Evolutionary conservation across 1,139 yeast genomes (phyloP), one percentile per base, ranked within the genome.

Genomic region (Geotrichum cucujoidarum): DNA sequence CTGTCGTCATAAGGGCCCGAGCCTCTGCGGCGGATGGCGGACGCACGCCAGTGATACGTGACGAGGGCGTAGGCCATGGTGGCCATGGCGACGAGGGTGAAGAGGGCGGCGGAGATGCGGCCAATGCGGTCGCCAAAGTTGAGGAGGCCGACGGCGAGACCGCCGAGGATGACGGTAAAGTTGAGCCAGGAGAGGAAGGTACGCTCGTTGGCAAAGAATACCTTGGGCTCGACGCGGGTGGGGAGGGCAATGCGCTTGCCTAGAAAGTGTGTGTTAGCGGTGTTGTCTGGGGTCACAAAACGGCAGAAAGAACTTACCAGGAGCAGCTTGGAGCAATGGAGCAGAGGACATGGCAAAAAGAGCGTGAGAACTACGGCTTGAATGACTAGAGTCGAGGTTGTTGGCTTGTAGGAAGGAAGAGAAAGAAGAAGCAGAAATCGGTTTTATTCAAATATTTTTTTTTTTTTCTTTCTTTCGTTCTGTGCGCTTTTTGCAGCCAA

Each of bases 31-130:
- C 98, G 83, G 60, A 92, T 92, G 53, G 98, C 98, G 65, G 90
- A 88, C 3, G 98, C 98, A 74, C 98, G 87, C 98, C 98, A 94
- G 69, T 92, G 98, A 68, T 94, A 92, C 18, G 97, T 94, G 44
- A 88, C 77, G 55, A 92, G 77, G 5, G 98, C 98, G 64, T 92
- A 92, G 8, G 83, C 77, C 98, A 92, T 92, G 33, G 97, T 92
- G 57, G 88, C 87, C 97, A 92, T 90, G 58, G 98, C 96, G 16
- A 71, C 74, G 55, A 92, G 76, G 2, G 98, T 94, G 75, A 92
- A 92, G 54, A 92, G 74, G 2, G 92, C 95, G 45, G 98, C 97
- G 57, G 95, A 83, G 54, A 92, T 80, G 62, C 95, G 79, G 54
- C 97, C 97, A 45, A 90, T 78, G 53, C 80, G 78, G 71, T 92